Base-by-base conservation (phyloP, 2,329 filamentous ascomycete genomes). In the Graphilbum ipis-grandicollis region DNA sequence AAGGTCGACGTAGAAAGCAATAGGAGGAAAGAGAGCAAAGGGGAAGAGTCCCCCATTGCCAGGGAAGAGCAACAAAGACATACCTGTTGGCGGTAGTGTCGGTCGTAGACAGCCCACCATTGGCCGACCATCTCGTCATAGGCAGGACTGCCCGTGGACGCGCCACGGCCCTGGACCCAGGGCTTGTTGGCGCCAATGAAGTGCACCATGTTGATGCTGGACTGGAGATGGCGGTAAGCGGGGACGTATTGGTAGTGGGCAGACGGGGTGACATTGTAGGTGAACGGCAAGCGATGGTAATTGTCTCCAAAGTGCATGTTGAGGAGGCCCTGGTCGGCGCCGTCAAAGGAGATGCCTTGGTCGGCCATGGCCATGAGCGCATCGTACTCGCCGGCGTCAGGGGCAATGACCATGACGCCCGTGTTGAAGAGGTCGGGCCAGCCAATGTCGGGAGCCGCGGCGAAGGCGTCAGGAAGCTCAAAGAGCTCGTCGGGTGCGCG, bases 401-500 rank as follows among this genome's bases (percentile, higher is more conserved):
- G 90, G 14, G 68, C 78, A 41, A 98, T 58, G 26, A 85, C 84
- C 84, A 98, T 92, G 48, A 98, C 75, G 50, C 90, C 90, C n/a
- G 81, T 85, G 59, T 98, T 98, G 73, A 96, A 96, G 42, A 86
- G 71, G 59, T 98, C 90, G 25, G 90, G 90, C 90, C 90, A 98
- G 47, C 90, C 90, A 49, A 96, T 85, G 56, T 98, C 90, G 23
- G 90, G 86, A 10, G 82, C 85, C 2, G 90, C 75, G 30, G 72
- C 68, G 52, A 78, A 77, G 37, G 64, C 51, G 34, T 71, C 59
- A 5, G 60, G 50, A 19, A 75, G 53, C 39, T 76, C 68, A 52
- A 98, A 92, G 38, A 98, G 74, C 66, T 98, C 90, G 50, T 98
- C 88, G 4, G 88, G 82, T 25, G 86, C 84, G 47, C 85, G 70